These are phyloP conservation scores for Pseudogymnoascus sp. DNA, from an alignment of 2,329 filamentous ascomycete genomes.

Conservation along the genomic window DNA sequence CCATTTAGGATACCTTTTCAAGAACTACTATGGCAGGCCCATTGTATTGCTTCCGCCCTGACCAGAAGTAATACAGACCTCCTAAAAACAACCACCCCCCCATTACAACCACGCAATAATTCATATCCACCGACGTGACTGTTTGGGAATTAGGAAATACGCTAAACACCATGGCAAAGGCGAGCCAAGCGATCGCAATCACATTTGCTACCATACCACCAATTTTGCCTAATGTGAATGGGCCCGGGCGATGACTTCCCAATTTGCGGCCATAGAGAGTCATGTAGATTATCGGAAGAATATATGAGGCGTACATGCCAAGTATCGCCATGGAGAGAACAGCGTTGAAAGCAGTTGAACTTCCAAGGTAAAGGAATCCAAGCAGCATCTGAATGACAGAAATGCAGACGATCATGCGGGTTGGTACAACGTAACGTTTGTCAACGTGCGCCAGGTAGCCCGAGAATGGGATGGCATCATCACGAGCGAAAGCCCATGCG, in stretches of 20 bases:
- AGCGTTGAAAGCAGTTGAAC: constrained; percentile 39
- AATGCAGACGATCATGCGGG: constrained; percentile 19
- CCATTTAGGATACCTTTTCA: neutral
- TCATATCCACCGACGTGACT: neutral
- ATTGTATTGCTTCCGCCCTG: neutral
- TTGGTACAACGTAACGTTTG: neutral
- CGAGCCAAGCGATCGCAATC: neutral
- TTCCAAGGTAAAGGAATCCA: constrained; percentile 39
- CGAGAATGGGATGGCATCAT: neutral
- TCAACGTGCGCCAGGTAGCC: neutral
- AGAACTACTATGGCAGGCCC: neutral
- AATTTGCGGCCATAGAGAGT: constrained; percentile 29
- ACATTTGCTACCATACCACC: neutral
- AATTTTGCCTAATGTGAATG: neutral
- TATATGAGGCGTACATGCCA: constrained; percentile 36
- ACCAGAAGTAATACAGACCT: neutral
- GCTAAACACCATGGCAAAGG: neutral
- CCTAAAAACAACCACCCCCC: neutral
- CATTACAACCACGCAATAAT: neutral
- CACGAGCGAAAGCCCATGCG: neutral
- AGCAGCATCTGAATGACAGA: constrained; percentile 38
- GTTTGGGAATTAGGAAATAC: neutral
- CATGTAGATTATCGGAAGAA: constrained; percentile 33
- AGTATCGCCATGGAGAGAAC: constrained; percentile 38
- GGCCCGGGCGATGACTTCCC: constrained; percentile 14